Conservation (phyloP, 805 yeast genomes). For the Wickerhamomyces sydowiorum region DNA sequence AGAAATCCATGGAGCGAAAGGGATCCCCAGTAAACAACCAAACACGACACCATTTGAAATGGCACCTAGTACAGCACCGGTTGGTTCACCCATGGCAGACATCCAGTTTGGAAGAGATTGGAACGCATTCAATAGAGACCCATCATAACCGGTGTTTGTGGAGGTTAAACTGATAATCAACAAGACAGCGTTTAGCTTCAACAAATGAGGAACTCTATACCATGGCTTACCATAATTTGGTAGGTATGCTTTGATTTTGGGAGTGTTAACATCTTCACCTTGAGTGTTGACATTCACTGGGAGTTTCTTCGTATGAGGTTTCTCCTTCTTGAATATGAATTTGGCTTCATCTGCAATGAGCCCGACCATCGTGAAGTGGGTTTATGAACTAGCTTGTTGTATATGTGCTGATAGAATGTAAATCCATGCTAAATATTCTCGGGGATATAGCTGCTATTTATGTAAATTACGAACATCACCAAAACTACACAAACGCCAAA, state of each 20-base stretch:
- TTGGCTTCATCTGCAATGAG: slow-evolving; percentile 1
- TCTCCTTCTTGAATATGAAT: background rate
- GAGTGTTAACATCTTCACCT: background rate
- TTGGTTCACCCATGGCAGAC: slow-evolving; percentile 29
- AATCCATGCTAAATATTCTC: no score
- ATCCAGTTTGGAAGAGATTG: slow-evolving; percentile 36
- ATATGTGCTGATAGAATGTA: no score
- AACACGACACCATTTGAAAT: slow-evolving; percentile 31
- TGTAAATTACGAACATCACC: no score
- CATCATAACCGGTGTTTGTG: slow-evolving; percentile 39
- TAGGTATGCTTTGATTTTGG: slow-evolving; percentile 1
- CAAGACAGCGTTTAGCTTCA: slow-evolving; percentile 28
- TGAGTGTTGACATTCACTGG: background rate
- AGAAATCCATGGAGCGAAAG: slow-evolving; percentile 17
- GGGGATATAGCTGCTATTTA: no score
- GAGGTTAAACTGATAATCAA: slow-evolving; percentile 36
- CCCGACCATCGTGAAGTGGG: background rate
- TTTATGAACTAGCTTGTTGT: background rate
- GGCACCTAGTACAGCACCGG: slow-evolving; percentile 31
- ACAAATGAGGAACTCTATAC: slow-evolving; percentile 30
- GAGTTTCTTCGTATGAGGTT: background rate
- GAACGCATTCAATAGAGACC: slow-evolving; percentile 41
- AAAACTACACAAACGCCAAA: no score
- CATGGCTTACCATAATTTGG: slow-evolving; percentile 18
- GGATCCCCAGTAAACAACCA: slow-evolving; percentile 28